Conservation (phyloP, 2,329 filamentous ascomycete species). For the Dactylellina leptospora region DNA sequence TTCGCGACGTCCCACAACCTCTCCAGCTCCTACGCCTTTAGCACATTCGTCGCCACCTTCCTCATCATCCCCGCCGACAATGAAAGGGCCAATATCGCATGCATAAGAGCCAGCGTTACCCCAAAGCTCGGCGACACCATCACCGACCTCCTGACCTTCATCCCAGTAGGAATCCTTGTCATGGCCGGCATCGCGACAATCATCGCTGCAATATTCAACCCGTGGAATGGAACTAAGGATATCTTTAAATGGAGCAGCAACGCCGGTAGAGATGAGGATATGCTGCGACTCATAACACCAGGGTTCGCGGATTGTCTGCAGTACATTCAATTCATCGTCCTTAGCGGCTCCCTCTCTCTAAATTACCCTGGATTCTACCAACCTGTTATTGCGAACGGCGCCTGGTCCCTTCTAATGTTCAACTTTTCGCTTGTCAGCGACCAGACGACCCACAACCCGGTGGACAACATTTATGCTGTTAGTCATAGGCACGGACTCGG, state of each 20-base stretch:
- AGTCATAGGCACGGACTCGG: conserved; percentile 82
- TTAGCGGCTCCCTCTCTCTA: conserved; percentile 86
- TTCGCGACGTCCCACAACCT: conserved; percentile 79
- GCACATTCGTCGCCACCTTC: conserved; percentile 79
- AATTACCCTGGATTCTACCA: conserved; percentile 95
- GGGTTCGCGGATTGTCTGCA: conserved; percentile 96
- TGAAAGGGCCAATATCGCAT: conserved; percentile 72
- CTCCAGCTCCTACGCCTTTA: conserved; percentile 82
- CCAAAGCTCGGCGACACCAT: conserved; percentile 73
- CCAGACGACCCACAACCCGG: conserved; percentile 71
- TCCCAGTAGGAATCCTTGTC: conserved; percentile 79
- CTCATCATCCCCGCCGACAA: conserved; percentile 78
- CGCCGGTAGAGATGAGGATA: conserved; percentile 90
- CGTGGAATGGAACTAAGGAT: conserved; percentile 85
- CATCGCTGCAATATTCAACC: conserved; percentile 85
- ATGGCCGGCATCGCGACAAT: conserved; percentile 83
- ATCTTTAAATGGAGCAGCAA: conserved; percentile 98
- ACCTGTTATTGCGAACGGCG: conserved; percentile 83
- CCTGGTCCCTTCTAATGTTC: conserved; percentile 92
- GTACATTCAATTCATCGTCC: conserved; percentile 90
- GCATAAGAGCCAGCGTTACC: conserved; percentile 82
- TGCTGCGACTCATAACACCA: conserved; percentile 89
- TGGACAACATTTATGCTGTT: conserved; percentile 86
- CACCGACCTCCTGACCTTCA: conserved; percentile 67
- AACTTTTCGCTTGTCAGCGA: conserved; percentile 77